Base-by-base conservation (phyloP, 2,329 filamentous ascomycete genomes). In the Colletotrichum orchidophilum region DNA sequence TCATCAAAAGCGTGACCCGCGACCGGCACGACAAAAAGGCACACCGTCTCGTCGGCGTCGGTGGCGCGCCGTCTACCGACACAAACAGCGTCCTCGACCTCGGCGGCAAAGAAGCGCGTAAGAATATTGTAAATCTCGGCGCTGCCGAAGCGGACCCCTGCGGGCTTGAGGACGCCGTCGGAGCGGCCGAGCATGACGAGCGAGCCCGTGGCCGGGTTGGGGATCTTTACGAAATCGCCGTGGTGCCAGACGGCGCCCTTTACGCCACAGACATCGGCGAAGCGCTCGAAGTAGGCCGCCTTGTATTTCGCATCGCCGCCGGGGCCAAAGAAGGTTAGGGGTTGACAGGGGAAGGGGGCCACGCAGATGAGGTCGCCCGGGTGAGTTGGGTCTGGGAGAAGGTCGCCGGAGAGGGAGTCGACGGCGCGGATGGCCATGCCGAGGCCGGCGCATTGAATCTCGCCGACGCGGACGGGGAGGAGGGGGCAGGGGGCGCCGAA, bases 71-170 rank as follows among this genome's bases (percentile, higher is more conserved):
- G 86, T 3, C 94, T 87, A 0, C 96, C 96, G 42, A 98, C 91
- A 77, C 96, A 98, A 2, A 98, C 86, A 0, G 94, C 94, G 76
- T 99, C 96, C 71, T 94, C 92, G 21, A 98, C 86, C 66, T 96
- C 89, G 12, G 87, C 83, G 0, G 91, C 88, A 76, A 98, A 98
- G 81, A 95, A 93, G 74, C 93, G 91, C 1, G 96, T 89, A 31
- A 98, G 84, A n/a, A 98, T 87, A 79, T 97, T 98, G 82, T 98
- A 98, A 24, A 99, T 97, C 84, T 99, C 96, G 0, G 96, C 95
- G 35, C 92, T 95, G 5, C 96, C 96, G 78, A 99, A 98, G 0
- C 96, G 87, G 21, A 99, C 94, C 2, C 96, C 96, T 0, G 92
- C 90, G 0, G 96, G 96, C 79, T 99, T 99, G 15, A 99, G 84